A percentile compares a stretch with the other conserved stretches of the same genome.
These are phyloP conservation scores for Sphaerulina vaccinii DNA, from an alignment of 2,329 filamentous ascomycete species.

Conservation along the genomic window DNA sequence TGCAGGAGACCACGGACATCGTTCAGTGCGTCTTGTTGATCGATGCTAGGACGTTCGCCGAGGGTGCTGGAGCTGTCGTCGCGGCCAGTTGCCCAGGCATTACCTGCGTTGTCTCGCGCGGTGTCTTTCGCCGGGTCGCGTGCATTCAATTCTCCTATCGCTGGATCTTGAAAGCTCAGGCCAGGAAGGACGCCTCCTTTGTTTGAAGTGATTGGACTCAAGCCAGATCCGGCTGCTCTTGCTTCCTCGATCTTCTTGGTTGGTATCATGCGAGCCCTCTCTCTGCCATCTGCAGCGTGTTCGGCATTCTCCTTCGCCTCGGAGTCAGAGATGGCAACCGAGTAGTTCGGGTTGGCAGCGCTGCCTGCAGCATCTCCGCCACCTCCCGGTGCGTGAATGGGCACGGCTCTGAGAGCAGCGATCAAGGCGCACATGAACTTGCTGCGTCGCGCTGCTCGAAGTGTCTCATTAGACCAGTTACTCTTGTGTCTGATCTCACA, in stretches of 20 bases:
- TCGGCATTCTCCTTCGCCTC: conserved; percentile 63
- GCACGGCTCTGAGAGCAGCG: conserved; percentile 78
- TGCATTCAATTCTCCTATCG: conserved; percentile 45
- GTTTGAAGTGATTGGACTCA: conserved; percentile 19
- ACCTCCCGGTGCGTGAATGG: conserved; percentile 78
- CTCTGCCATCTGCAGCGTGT: conserved; percentile 51
- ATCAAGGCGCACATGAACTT: conserved; percentile 97
- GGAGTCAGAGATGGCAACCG: conserved; percentile 69
- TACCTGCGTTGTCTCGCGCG: conserved; percentile 37
- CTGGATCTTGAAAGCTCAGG: conserved; percentile 29
- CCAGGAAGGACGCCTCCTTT: conserved; percentile 24
- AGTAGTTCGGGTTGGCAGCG: conserved; percentile 73
- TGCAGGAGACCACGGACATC: conserved; percentile 47
- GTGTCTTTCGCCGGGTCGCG: conserved; percentile 45
- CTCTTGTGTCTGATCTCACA: conserved; percentile 84
- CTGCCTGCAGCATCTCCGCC: conserved; percentile 62
- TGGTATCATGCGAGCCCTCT: conserved; percentile 62
- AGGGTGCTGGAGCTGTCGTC: conserved; percentile 37
- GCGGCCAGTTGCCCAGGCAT: conserved; percentile 45
- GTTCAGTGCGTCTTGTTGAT: conserved; percentile 47
- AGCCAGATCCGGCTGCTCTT: conserved; percentile 21
- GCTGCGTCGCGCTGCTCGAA: conserved; percentile 77
- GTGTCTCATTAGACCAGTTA: conserved; percentile 66
- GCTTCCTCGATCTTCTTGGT: conserved; percentile 32
- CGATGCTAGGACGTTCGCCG: conserved; percentile 43